Evolutionary conservation across 2,329 filamentous ascomycete species (phyloP), one percentile per base, ranked within the genome.

Genomic region (Colletotrichum echinochloae): DNA sequence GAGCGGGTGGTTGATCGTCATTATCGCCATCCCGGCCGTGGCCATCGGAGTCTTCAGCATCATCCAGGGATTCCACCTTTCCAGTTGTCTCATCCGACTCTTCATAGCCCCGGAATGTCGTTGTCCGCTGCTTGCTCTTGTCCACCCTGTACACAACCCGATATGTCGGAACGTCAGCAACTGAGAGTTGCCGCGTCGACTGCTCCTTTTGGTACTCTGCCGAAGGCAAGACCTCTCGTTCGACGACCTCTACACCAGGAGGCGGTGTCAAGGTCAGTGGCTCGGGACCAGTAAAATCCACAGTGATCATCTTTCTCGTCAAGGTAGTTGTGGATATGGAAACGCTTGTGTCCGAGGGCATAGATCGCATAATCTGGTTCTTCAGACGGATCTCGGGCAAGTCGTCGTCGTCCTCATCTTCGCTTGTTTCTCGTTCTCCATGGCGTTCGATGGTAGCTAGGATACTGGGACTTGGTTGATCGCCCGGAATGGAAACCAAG

Each of bases 251-350:
- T 12, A 90, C 84, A 0, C 89, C 88, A 0, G 88, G 86, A 0
- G 89, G 86, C 1, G 88, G 86, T 1, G 85, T 81, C 2, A 91
- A 79, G 1, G 85, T 81, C 3, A 87, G 82, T 6, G 84, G 81
- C 26, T 84, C 81, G 5, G 85, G 81, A 0, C 88, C 88, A 18
- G 84, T 84, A 46, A 92, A 85, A 63, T 91, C 88, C 3, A 91
- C 88, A 0, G 89, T 90, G 74, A 91, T 89, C 18, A 84, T 91
- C 72, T 90, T 90, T 9, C 86, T 88, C 1, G 87, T 90, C 1
- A 84, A 85, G 0, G 88, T 88, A 3, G 86, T 85, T 7, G 88
- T 90, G 0, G 85, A 87, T 46, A 91, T 88, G 11, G 87, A 87
- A 7, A 91, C 85, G n/a, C 84, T 85, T 0, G 89, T 86, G 54